Evolutionary conservation across 2,329 filamentous ascomycete species (phyloP).

Genomic region (Verticillium albo-atrum): DNA sequence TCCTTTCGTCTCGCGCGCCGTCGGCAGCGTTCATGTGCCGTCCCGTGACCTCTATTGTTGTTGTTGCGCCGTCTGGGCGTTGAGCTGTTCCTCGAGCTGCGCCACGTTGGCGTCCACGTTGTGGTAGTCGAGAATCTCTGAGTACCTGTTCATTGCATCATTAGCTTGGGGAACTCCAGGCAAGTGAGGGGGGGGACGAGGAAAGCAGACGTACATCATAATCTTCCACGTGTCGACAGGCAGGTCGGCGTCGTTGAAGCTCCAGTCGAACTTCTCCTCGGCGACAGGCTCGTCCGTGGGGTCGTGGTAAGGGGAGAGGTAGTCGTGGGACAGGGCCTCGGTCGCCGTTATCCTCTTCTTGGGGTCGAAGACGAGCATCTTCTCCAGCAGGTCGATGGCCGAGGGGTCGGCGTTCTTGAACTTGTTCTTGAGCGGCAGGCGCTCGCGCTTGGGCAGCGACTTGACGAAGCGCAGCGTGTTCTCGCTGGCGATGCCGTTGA

Average conservation of each 20-base stretch:
- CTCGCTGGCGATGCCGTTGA: constrained; percentile 96
- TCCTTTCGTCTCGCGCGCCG: too few relatives aligned
- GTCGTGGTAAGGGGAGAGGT: constrained; percentile 94
- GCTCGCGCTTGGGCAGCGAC: constrained; percentile 89
- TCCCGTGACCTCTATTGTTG: background rate
- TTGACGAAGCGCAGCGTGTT: constrained; percentile 96
- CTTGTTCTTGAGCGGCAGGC: constrained; percentile 80
- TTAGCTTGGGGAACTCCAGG: constrained; percentile 1
- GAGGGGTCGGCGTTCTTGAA: constrained; percentile 88
- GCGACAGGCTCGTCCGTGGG: constrained; percentile 93
- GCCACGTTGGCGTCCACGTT: constrained; percentile 64
- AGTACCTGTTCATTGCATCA: constrained; percentile 65
- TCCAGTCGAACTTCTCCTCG: constrained; percentile 99
- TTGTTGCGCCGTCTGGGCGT: constrained; percentile 27
- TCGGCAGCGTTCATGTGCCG: background rate
- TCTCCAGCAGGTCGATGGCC: constrained; percentile 88
- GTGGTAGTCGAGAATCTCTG: constrained; percentile 97
- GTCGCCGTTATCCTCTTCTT: constrained; percentile 87
- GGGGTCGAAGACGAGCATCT: constrained; percentile 98
- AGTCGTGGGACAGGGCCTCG: constrained; percentile 84
- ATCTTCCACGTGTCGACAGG: constrained; percentile 99
- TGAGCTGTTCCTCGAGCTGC: constrained; percentile 28
- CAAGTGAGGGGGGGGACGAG: background rate
- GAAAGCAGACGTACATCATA: constrained; percentile 77
- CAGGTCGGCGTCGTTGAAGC: constrained; percentile 96